Percentiles rank a stretch among this genome's conserved stretches.
Evolutionary conservation across 1,284 basidiomycete species (phyloP).

Genomic region (Fomitopsis pinicola): DNA sequence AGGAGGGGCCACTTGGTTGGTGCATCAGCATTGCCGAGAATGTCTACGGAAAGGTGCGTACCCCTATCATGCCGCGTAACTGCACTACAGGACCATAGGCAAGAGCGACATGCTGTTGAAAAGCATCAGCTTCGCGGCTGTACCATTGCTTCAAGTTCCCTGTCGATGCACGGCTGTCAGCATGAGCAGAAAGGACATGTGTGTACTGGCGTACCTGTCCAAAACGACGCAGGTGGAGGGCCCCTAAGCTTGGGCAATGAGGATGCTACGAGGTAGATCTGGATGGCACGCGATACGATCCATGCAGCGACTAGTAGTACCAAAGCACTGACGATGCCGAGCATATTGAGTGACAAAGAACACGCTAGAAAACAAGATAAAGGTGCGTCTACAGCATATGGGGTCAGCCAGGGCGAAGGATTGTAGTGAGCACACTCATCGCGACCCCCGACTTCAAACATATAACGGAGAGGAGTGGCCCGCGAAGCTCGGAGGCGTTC

Average conservation of each 20-base stretch:
- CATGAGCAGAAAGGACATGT: not conserved
- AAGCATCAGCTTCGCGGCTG: conserved; percentile 7
- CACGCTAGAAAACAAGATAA: not conserved
- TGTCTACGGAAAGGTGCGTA: not conserved
- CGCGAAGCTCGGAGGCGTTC: too few relatives aligned
- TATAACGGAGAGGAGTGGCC: too few relatives aligned
- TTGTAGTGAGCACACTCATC: too few relatives aligned
- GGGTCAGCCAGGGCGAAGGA: too few relatives aligned
- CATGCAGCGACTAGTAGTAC: not conserved
- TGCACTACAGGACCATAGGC: conserved; percentile 16
- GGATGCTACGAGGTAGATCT: not conserved
- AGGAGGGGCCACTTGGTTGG: not conserved
- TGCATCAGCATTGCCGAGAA: not conserved
- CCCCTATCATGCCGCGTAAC: conserved; percentile 13
- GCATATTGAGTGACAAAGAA: not conserved
- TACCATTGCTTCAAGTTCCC: conserved; percentile 12
- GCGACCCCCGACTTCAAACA: too few relatives aligned
- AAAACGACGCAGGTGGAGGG: conserved; percentile 7
- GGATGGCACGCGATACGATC: not conserved
- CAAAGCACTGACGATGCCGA: not conserved
- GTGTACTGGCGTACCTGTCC: conserved; percentile 9
- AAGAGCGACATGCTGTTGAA: conserved; percentile 12
- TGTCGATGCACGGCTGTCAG: not conserved
- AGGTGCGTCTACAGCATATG: not conserved
- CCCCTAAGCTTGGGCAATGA: conserved; percentile 7